These are phyloP conservation scores for Cytospora piceae DNA, from an alignment of 2,329 filamentous ascomycete genomes.

Conservation along the genomic window DNA sequence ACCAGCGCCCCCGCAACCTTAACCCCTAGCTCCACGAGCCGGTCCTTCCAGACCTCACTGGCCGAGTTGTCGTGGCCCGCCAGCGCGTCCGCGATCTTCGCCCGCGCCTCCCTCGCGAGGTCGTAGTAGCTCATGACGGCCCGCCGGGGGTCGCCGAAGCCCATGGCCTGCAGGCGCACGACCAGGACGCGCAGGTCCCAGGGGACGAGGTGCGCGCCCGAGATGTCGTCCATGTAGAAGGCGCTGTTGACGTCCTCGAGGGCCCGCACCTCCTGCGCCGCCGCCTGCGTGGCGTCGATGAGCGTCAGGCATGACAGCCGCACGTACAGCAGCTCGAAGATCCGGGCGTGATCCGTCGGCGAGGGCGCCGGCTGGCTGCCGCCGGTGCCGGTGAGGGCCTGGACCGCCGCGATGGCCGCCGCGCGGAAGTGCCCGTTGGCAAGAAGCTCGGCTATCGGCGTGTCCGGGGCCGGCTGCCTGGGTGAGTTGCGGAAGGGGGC, in stretches of 20 bases:
- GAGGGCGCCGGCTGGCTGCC: slow-evolving; percentile 40
- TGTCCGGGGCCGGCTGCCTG: slow-evolving; percentile 64
- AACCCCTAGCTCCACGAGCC: slow-evolving; percentile 76
- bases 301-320: slow-evolving; percentile 82
- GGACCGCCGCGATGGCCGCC: slow-evolving; percentile 70
- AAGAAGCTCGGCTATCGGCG: slow-evolving; percentile 71
- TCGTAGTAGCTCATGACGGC: slow-evolving; percentile 92
- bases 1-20: slow-evolving; percentile 68
- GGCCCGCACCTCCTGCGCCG: slow-evolving; percentile 67
- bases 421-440: slow-evolving; percentile 76
- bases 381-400: slow-evolving; percentile 59
- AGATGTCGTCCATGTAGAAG: slow-evolving; percentile 60
- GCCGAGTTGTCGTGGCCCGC: slow-evolving; percentile 55
- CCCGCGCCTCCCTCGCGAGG: slow-evolving; percentile 76
- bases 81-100: slow-evolving; percentile 55
- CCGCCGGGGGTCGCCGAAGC: slow-evolving; percentile 80
- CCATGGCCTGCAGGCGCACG: slow-evolving; percentile 82
- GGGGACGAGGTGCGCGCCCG: slow-evolving; percentile 70
- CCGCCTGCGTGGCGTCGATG: slow-evolving; percentile 71
- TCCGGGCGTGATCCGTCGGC: slow-evolving; percentile 63
- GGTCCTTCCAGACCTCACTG: slow-evolving; percentile 67
- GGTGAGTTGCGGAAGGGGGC: slow-evolving; percentile 70
- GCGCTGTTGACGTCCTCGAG: slow-evolving; percentile 64
- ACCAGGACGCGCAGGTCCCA: slow-evolving; percentile 86
- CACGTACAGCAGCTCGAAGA: slow-evolving; percentile 80